Percentiles rank a stretch among this genome's conserved stretches.
These are phyloP conservation scores for Bipolaris oryzae DNA, from an alignment of 2,329 filamentous ascomycete genomes.

Conservation along the genomic window DNA sequence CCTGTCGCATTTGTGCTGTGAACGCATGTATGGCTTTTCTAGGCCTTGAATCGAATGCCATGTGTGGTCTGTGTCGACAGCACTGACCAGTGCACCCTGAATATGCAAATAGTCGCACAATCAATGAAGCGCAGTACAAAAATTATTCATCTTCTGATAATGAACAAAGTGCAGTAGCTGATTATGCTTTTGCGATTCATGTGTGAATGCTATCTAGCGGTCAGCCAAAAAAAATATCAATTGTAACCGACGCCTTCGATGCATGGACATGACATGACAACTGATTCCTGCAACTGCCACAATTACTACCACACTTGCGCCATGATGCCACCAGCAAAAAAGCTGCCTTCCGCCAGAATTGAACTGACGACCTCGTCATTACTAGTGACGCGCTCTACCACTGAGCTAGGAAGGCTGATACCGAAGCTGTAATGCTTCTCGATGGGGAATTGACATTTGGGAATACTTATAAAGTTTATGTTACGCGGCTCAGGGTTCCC, in stretches of 20 bases:
- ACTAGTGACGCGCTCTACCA: constrained; percentile 18
- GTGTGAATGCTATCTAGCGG: background rate
- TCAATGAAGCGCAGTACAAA: background rate
- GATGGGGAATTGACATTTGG: background rate
- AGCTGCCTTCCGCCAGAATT: constrained; percentile 17
- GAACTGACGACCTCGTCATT: constrained; percentile 20
- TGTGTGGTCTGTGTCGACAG: background rate
- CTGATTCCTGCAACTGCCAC: too few species aligned
- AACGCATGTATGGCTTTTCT: background rate
- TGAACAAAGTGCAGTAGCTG: background rate
- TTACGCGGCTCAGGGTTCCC: background rate
- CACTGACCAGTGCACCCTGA: background rate
- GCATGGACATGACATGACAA: background rate
- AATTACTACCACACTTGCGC: background rate
- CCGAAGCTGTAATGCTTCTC: background rate
- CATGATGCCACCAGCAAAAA: constrained; percentile 2
- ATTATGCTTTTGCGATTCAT: background rate
- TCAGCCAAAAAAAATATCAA: background rate
- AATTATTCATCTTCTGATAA: background rate
- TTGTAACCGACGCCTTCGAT: background rate
- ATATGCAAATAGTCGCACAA: background rate
- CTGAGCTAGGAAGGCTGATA: constrained; percentile 17
- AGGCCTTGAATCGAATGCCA: background rate
- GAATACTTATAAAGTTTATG: background rate
- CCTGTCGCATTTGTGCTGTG: background rate